These are phyloP conservation scores for Rhexocercosporidium sp. DNA, from an alignment of 2,329 filamentous ascomycete species.

Conservation along the genomic window DNA sequence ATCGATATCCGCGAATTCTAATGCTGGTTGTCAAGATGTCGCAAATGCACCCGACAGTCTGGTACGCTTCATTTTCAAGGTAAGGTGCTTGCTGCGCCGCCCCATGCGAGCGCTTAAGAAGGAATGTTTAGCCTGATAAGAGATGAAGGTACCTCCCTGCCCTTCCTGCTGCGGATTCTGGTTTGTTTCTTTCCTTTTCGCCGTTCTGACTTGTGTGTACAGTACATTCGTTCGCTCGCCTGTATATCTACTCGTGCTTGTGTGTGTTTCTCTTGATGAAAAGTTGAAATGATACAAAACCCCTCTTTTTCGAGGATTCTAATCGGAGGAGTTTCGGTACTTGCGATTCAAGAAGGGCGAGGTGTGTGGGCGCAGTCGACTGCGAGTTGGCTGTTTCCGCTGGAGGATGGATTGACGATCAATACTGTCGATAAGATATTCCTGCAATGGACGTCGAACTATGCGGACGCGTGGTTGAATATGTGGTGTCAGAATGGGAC, in stretches of 20 bases:
- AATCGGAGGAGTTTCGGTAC: background rate
- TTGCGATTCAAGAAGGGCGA: background rate
- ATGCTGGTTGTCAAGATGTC: background rate
- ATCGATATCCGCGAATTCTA: background rate
- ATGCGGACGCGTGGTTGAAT: constrained; percentile 18
- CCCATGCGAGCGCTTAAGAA: background rate
- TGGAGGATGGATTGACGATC: constrained; percentile 16
- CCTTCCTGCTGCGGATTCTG: background rate
- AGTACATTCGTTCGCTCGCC: background rate
- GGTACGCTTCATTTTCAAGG: background rate
- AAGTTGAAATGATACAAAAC: background rate
- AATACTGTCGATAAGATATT: constrained; percentile 26
- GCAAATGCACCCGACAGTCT: constrained; percentile 1
- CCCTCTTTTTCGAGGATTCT: background rate
- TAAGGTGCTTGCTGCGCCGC: background rate
- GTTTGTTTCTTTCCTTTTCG: background rate
- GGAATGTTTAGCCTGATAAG: background rate
- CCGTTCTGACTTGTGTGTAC: background rate
- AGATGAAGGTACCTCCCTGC: background rate
- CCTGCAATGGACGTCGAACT: constrained; percentile 25
- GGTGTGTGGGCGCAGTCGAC: constrained; percentile 1
- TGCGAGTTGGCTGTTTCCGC: constrained; percentile 22
- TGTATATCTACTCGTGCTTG: background rate
- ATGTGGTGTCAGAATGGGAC: constrained; percentile 30
- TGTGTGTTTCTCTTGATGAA: background rate